Percentiles rank a stretch among this genome's conserved stretches.
Evolutionary conservation across 306 rosid species (phyloP).

Genomic region (Vicia villosa): DNA sequence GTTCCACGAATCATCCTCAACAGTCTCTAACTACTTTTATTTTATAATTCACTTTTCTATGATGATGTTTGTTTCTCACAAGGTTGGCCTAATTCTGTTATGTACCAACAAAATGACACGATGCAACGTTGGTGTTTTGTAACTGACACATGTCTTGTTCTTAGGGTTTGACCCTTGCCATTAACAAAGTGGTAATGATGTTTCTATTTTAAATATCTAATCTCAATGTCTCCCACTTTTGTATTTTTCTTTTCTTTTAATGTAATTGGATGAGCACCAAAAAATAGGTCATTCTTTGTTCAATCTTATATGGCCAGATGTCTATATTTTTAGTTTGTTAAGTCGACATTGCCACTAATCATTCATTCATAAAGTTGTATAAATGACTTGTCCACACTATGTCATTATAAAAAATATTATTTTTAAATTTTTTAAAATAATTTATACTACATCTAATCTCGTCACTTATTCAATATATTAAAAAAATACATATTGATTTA

Average conservation of each 20-base stretch:
- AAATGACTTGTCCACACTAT: not conserved
- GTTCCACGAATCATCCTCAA: constrained; percentile 40
- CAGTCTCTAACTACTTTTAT: not conserved
- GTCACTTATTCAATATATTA: too few relatives aligned
- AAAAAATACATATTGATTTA: too few relatives aligned
- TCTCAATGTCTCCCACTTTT: constrained; percentile 33
- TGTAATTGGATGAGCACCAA: not conserved
- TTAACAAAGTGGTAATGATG: not conserved
- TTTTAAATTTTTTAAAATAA: too few relatives aligned
- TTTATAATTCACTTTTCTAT: not conserved
- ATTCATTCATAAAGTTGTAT: not conserved
- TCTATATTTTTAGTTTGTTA: not conserved
- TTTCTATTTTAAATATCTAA: constrained; percentile 6
- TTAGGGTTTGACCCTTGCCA: constrained; percentile 13
- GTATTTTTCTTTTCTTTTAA: not conserved
- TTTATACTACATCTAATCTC: too few relatives aligned
- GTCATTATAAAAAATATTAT: too few relatives aligned
- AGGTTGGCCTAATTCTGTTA: constrained; percentile 8
- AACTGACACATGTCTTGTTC: constrained; percentile 30
- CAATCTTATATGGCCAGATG: not conserved
- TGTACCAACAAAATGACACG: constrained; percentile 12
- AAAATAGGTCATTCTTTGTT: not conserved
- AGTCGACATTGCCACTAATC: not conserved
- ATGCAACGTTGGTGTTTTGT: not conserved
- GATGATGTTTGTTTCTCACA: constrained; percentile 22